Percentiles rank a stretch among this genome's conserved stretches.
Conservation (phyloP, 257 asterid genomes). For the Gardenia jasminoides region DNA sequence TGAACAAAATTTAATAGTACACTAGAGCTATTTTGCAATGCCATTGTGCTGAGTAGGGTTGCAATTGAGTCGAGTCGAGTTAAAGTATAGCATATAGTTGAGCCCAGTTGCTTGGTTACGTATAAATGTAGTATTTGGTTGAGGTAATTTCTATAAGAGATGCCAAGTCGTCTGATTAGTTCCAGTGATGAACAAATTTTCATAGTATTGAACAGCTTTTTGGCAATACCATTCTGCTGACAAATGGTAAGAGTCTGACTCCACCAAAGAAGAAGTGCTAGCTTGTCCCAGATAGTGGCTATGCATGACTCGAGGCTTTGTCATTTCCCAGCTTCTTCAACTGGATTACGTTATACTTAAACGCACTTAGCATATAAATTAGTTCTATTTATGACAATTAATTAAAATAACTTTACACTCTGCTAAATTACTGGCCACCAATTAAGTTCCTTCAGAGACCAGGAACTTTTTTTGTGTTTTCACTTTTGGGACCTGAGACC, state of each 20-base stretch:
- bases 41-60: too few relatives aligned
- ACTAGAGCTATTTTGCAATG: not conserved
- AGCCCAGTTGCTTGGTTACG: not conserved
- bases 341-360: not conserved
- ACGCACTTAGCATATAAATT: not conserved
- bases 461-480: slow-evolving; percentile 6
- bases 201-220: not conserved
- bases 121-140: not conserved
- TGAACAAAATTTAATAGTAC: too few relatives aligned
- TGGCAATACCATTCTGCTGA: not conserved
- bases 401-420: not conserved
- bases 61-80: too few relatives aligned
- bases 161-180: not conserved
- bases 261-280: not conserved
- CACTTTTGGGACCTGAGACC: not conserved
- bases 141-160: not conserved
- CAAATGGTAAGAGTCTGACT: not conserved
- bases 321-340: slow-evolving; percentile 1
- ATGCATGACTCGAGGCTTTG: slow-evolving; percentile 11
- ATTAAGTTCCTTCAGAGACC: not conserved
- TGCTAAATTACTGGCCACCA: not conserved
- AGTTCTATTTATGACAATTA: not conserved
- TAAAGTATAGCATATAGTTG: too few relatives aligned
- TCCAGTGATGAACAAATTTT: too few relatives aligned
- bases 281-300: not conserved